phyloP scores from a whole-genome alignment of 139 green algal species.

The Spirogloea muscicola region DNA sequence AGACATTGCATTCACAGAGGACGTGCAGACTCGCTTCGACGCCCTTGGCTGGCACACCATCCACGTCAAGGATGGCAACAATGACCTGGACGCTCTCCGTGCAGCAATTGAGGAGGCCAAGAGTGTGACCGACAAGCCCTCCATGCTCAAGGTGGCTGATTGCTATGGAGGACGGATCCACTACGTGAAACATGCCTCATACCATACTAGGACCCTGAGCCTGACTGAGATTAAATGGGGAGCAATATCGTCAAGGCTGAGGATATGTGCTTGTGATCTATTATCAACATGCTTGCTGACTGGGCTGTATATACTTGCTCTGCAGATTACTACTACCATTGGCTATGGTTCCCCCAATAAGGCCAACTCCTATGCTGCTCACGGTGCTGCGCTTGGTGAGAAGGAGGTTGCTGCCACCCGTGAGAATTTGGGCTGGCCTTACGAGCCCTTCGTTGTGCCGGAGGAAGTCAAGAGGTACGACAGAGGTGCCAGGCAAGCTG shows the following conservation, averaged over 20 bases:
- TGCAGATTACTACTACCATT: constrained; percentile 86
- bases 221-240: too few species aligned
- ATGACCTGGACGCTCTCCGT: constrained; percentile 79
- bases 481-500: too few species aligned
- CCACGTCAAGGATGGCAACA: constrained; percentile 90
- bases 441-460: constrained; percentile 90
- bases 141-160: constrained; percentile 76
- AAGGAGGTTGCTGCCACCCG: constrained; percentile 91
- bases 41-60: constrained; percentile 55
- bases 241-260: too few species aligned
- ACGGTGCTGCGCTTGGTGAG: constrained; percentile 89
- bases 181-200: too few species aligned
- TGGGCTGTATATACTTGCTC: not conserved
- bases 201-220: too few species aligned
- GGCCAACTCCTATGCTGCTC: constrained; percentile 92
- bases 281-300: too few species aligned
- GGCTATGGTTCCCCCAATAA: constrained; percentile 99
- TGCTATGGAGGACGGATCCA: not conserved
- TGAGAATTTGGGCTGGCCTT: constrained; percentile 90
- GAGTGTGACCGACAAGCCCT: constrained; percentile 91
- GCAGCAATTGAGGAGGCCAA: constrained; percentile 80
- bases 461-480: constrained; percentile 60
- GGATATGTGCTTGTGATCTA: too few species aligned
- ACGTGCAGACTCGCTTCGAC: constrained; percentile 88
- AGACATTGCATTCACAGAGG: constrained; percentile 99